A percentile compares a stretch with the other conserved stretches of the same genome.
These are phyloP conservation scores for Pyrenula massariospora DNA, from an alignment of 495 filamentous ascomycete species.

Conservation along the genomic window DNA sequence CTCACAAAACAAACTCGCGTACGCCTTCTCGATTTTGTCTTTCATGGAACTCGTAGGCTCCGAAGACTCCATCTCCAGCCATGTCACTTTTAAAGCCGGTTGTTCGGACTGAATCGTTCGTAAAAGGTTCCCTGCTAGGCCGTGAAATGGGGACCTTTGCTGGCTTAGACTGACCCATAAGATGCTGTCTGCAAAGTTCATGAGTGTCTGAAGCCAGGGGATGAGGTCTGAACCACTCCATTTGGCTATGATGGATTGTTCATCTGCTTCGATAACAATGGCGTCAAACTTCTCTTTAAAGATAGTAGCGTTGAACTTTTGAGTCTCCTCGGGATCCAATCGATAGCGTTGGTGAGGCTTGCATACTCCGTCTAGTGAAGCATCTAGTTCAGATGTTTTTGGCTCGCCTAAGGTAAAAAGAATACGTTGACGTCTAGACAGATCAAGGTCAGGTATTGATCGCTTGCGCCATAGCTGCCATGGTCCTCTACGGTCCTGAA, in stretches of 20 bases:
- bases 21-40: neutral
- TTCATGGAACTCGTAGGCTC: neutral
- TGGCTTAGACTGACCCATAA: neutral
- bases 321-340: neutral
- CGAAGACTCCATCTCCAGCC: neutral
- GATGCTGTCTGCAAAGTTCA: neutral
- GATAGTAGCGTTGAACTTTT: neutral
- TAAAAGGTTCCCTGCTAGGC: neutral
- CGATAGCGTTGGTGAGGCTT: neutral
- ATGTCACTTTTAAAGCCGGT: neutral
- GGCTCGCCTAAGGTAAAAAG: neutral
- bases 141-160: neutral
- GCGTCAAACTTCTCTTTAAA: neutral
- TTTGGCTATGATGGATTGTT: neutral
- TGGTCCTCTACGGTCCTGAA: neutral
- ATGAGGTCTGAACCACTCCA: neutral
- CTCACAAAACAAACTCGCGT: neutral
- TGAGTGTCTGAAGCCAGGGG: neutral
- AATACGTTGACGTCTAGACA: neutral
- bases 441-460: neutral
- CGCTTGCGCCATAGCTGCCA: neutral
- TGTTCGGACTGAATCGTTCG: neutral
- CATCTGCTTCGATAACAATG: neutral
- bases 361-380: neutral
- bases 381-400: neutral